Evolutionary conservation across 352 stramenopile genomes (phyloP), one percentile per base, ranked within the genome.

Genomic region (Phytophthora tubulina): DNA sequence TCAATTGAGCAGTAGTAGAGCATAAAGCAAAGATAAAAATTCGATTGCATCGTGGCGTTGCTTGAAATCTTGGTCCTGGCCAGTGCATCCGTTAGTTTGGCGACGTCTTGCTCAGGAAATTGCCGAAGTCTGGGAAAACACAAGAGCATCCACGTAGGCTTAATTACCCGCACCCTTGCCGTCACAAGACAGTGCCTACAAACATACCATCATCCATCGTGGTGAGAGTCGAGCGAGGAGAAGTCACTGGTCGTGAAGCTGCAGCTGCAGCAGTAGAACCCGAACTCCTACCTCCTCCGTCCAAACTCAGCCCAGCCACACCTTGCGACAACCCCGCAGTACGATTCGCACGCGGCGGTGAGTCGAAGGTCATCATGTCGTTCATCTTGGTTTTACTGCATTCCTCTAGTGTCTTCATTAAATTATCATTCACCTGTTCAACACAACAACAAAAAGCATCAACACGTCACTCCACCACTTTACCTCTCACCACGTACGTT

Each of bases 401-500:
- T 68, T 93, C 88, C 30, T 94, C 85, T 31, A 96, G 61, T 3
- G 73, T 87, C 58, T 91, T 91, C 73, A 94, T 92, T 67, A 96
- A 75, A 70, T 86, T 78, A 67, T 96, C 88, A 59, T 96, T 96
- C 21, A 93, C 85, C 88, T 95, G 53, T 44, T 27, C 6, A 65
- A 10, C n/a, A 42, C 54, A 69, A 44, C 45, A 38, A 42, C 6
- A 6, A 57, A 45, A 31, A 14, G 46, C 42, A 56, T 59, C 33
- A 60, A 3, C 41, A 58, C n/a, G 31, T 27, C n/a, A 45, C 4
- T 13, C 7, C 41, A 3, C 41, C 3, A 13, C 51, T 15, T 33
- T 15, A 41, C 9, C 17, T 36, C 7, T 30, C 15, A 2, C 15
- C 17, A 70, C 82, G 35, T 66, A 96, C 89, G 51, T 85, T 95